Conservation (phyloP, 2,329 filamentous ascomycete species). For the Dactylellina parvicollis region DNA sequence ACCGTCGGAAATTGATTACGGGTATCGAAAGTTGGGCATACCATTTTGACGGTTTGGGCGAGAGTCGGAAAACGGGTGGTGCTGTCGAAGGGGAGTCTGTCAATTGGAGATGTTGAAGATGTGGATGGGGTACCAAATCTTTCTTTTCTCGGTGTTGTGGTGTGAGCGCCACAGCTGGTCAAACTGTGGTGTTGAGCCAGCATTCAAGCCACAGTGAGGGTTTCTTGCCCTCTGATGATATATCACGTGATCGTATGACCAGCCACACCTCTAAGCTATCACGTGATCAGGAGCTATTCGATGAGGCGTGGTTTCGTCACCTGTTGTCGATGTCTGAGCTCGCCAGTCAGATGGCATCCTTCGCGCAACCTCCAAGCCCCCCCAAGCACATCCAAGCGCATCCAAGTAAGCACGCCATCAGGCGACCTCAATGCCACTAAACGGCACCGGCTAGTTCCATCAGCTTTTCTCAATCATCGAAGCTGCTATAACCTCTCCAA, state of each 20-base stretch:
- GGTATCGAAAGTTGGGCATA: constrained; percentile 25
- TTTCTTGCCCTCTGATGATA: constrained; percentile 27
- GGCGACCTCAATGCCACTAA: constrained; percentile 41
- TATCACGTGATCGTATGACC: constrained; percentile 17
- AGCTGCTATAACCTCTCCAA: constrained; percentile 1
- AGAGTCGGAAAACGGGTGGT: constrained; percentile 31
- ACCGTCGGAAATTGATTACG: neutral
- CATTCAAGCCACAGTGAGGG: constrained; percentile 43
- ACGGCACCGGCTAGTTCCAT: constrained; percentile 9
- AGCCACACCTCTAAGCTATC: constrained; percentile 13
- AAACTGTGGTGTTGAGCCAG: neutral
- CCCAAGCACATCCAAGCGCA: neutral
- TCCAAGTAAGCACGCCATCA: constrained; percentile 37
- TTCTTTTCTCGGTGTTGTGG: constrained; percentile 38
- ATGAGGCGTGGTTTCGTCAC: constrained; percentile 8
- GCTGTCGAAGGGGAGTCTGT: constrained; percentile 23
- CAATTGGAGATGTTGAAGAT: constrained; percentile 45
- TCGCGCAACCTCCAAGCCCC: constrained; percentile 9
- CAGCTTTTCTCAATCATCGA: constrained; percentile 10
- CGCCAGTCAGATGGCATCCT: neutral
- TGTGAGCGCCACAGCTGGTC: constrained; percentile 38
- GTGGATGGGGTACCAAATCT: constrained; percentile 39
- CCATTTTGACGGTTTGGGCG: constrained; percentile 44
- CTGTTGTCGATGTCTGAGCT: constrained; percentile 3
- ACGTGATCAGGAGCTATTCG: constrained; percentile 15